phyloP scores from a whole-genome alignment of 495 filamentous ascomycete genomes.

The Venustampulla echinocandica region DNA sequence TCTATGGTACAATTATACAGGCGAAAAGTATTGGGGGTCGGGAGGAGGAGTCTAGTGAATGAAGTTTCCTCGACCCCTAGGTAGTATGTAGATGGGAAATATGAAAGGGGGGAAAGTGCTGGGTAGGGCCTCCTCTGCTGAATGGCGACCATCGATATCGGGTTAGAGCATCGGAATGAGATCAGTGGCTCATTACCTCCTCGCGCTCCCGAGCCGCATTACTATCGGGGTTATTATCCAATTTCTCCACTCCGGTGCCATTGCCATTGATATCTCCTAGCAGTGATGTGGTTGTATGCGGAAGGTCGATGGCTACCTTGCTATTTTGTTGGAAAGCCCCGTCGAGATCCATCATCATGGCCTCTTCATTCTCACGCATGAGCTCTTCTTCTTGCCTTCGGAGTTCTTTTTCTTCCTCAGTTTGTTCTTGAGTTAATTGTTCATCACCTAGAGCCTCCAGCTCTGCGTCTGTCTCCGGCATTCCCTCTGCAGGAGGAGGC shows the following conservation, averaged over 20 bases:
- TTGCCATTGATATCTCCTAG: background rate
- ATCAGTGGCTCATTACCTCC: background rate
- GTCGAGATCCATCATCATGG: slow-evolving; percentile 17
- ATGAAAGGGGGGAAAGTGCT: too few species aligned
- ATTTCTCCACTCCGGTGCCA: background rate
- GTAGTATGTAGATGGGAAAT: too few species aligned
- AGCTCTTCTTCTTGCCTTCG: slow-evolving; percentile 20
- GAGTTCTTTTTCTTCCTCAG: slow-evolving; percentile 19
- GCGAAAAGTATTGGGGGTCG: too few species aligned
- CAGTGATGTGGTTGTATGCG: too few species aligned
- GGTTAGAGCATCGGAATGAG: too few species aligned
- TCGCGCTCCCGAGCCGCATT: background rate
- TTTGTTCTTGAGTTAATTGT: slow-evolving; percentile 17
- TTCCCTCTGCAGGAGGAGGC: slow-evolving; percentile 17
- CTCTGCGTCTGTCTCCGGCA: slow-evolving; percentile 4
- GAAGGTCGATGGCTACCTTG: too few species aligned
- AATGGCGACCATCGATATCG: too few species aligned
- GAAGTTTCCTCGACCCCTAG: too few species aligned
- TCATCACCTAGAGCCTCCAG: too few species aligned
- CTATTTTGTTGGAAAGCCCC: background rate
- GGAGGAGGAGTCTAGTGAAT: too few species aligned
- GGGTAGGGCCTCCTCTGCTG: too few species aligned
- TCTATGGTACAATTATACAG: too few species aligned
- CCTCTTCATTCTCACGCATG: slow-evolving; percentile 23
- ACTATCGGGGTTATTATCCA: background rate